Evolutionary conservation across 371 early-diverging fungal genomes (phyloP), one percentile per base, ranked within the genome.

Genomic region (Gilbertella persicaria): DNA sequence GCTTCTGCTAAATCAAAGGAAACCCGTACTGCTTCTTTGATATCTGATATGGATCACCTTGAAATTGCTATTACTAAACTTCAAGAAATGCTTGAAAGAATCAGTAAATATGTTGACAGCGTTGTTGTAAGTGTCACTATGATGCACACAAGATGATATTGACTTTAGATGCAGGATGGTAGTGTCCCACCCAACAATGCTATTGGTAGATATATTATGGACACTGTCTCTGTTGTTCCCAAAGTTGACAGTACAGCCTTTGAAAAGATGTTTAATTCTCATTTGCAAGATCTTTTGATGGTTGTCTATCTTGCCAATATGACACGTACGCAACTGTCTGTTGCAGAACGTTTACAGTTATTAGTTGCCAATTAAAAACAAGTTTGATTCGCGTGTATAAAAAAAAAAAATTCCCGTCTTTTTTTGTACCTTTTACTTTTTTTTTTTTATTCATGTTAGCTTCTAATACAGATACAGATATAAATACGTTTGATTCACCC

Each of bases 291-390:
- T 69, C 79, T 96, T 49, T 82, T 95, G 64, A 94, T 95, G 95
- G 94, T 95, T 35, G 89, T 93, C 36, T 95, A 97, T 67, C 82
- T 97, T 46, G 89, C 94, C 60, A 92, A 95, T 77, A 87, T 97
- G 72, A 94, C 96, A 29, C 87, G 94, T 51, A 90, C 94, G 21
- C 97, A 97, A 75, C 82, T 97, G 51, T 87, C 90, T 58, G 87
- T 96, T 72, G 92, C 95, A 51, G 93, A 94, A 69, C 80, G 88
- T 56, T 83, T 97, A 56, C 89, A 95, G 64, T 86, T 82, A 57
- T 79, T 92, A 69, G 79, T 86, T 49, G 85, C 64, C 42, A 72
- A 67, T 49, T 67, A 64, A 55, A 42, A 29, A 19, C 16, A 53
- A 25, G 36, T 23, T n/a, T 28, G 25, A 42, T 19, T 23, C 2